Percentiles rank a stretch among this genome's conserved stretches.
phyloP scores from a whole-genome alignment of 73 alveolate species.

The Tetrahymena borealis region DNA sequence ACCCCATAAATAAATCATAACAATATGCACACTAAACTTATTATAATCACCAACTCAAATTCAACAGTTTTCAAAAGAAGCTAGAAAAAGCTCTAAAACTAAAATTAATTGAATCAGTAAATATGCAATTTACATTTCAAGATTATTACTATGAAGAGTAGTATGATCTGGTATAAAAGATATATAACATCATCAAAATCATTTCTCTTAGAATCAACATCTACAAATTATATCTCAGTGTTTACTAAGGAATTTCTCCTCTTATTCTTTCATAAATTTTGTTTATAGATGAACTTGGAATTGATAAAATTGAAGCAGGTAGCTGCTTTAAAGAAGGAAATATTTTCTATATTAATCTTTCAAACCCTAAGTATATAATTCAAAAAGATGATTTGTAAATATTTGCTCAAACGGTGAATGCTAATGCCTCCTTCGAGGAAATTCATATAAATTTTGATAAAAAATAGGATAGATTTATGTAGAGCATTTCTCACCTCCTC shows the following conservation, averaged over 20 bases:
- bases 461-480: neutral
- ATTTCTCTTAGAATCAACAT: neutral
- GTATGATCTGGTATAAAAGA: neutral
- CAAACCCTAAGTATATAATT: neutral
- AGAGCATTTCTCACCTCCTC: neutral
- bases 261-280: neutral
- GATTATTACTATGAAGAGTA: neutral
- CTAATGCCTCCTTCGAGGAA: neutral
- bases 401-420: neutral
- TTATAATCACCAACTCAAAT: no score
- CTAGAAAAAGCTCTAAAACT: neutral
- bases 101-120: neutral
- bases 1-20: no score
- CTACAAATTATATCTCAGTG: neutral
- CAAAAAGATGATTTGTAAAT: neutral
- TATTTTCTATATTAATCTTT: neutral
- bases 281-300: neutral
- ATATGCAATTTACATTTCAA: neutral
- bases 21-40: no score
- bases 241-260: neutral
- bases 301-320: neutral
- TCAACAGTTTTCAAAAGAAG: neutral
- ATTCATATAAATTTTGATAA: neutral
- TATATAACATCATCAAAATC: neutral
- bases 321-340: neutral